Base-by-base conservation (phyloP, 2,329 filamentous ascomycete species). In the Cadophora luteo-olivacea region DNA sequence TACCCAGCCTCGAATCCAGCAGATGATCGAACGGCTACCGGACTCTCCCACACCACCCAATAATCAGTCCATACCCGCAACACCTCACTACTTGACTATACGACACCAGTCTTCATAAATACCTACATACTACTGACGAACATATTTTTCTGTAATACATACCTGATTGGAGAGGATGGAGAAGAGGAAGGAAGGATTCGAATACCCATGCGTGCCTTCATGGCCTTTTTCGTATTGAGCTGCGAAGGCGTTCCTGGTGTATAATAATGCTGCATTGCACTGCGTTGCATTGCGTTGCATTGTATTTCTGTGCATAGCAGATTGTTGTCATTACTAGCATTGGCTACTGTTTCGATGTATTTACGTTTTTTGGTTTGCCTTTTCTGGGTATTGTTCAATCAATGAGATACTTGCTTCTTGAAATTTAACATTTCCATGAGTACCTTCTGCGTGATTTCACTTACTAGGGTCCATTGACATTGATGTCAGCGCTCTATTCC, bases 21-120 rank as follows among this genome's bases (percentile, higher is more conserved):
- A 7, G 68, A 67, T 19, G 68, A 69, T 16, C 61, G 73, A 64
- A 72, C 69, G 11, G 69, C 38, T 7, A 74, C 72, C 1, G 70
- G 70, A 14, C 41, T 67, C 2, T 72, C 72, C 4, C 22, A 58
- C 33, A 24, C 16, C 19, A 69, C 70, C 2, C 65, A 70, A 67
- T 64, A 54, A 68, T 3, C 25, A 48, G 11, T 9, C 22, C 19
- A 14, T n/a, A 33, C 32, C 36, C 24, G 48, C 19, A 55, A 60
- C 41, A 52, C 11, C 32, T 38, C 48, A 29, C 22, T 7, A n/a
- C 22, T 12, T n/a, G 19, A 33, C 33, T 1, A 19, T 29, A 54
- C 33, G n/a, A 63, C 61, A 38, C 9, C 6, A 22, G 36, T 19
- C 33, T 16, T 41, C 36, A 29, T 41, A 29, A 60, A 60, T 60